phyloP scores from a whole-genome alignment of 1,284 basidiomycete species.

The Cutaneotrichosporon cutaneum region DNA sequence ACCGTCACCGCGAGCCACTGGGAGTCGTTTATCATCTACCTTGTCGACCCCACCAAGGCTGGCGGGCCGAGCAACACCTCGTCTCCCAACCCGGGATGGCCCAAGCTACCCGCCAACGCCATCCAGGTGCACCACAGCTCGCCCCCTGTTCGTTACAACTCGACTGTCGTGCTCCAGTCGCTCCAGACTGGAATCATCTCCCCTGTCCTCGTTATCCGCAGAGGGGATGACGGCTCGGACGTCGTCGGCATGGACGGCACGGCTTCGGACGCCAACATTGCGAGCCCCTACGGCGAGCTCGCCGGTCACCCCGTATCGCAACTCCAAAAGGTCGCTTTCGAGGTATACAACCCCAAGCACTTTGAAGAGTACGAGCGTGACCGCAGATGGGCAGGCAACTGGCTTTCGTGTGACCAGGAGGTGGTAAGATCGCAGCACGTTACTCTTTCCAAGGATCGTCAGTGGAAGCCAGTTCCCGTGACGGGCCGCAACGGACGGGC shows the following conservation, averaged over 20 bases:
- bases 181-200: slow-evolving; percentile 89
- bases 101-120: slow-evolving; percentile 79
- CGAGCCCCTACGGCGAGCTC: slow-evolving; percentile 74
- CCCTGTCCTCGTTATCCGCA: slow-evolving; percentile 87
- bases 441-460: slow-evolving; percentile 26
- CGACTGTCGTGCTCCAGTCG: slow-evolving; percentile 91
- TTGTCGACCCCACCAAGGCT: slow-evolving; percentile 66
- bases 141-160: slow-evolving; percentile 86
- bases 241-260: slow-evolving; percentile 73
- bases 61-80: slow-evolving; percentile 73
- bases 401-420: slow-evolving; percentile 48
- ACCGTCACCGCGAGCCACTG: slow-evolving; percentile 55
- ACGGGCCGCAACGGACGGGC: slow-evolving; percentile 13
- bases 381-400: slow-evolving; percentile 36
- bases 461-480: slow-evolving; percentile 33
- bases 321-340: slow-evolving; percentile 87
- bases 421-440: slow-evolving; percentile 36
- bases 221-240: slow-evolving; percentile 85
- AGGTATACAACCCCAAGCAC: slow-evolving; percentile 66
- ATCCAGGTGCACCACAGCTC: slow-evolving; percentile 55
- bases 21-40: slow-evolving; percentile 87
- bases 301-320: slow-evolving; percentile 93
- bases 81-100: slow-evolving; percentile 61
- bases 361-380: slow-evolving; percentile 26
- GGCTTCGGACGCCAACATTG: slow-evolving; percentile 27